phyloP scores from a whole-genome alignment of 2,329 filamentous ascomycete genomes.

The Aspergillus melleus region DNA sequence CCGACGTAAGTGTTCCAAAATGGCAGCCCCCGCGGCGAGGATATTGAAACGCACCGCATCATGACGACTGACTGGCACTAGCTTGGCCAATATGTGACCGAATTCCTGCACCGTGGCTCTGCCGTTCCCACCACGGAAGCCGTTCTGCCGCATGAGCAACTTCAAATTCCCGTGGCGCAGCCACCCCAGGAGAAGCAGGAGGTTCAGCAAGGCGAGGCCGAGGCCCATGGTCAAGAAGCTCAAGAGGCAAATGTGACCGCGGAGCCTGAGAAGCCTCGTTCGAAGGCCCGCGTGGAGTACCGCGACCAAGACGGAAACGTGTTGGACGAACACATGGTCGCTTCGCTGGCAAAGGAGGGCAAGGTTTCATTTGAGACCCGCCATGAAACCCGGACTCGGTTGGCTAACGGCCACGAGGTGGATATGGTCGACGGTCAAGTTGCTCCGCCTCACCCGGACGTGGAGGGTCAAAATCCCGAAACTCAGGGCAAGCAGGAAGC shows the following conservation, averaged over 20 bases:
- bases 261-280: slow-evolving; percentile 37
- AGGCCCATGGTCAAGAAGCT: slow-evolving; percentile 22
- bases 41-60: slow-evolving; percentile 17
- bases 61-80: slow-evolving; percentile 33
- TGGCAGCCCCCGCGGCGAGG: slow-evolving; percentile 33
- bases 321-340: slow-evolving; percentile 79
- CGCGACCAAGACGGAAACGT: slow-evolving; percentile 92
- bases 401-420: slow-evolving; percentile 78
- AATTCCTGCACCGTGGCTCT: slow-evolving; percentile 22
- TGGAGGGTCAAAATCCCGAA: slow-evolving; percentile 59
- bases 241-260: slow-evolving; percentile 36
- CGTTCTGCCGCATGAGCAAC: not conserved
- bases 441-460: slow-evolving; percentile 58
- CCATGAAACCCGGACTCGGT: slow-evolving; percentile 88
- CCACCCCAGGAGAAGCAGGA: slow-evolving; percentile 25
- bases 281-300: slow-evolving; percentile 87
- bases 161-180: slow-evolving; percentile 15
- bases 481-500: slow-evolving; percentile 47
- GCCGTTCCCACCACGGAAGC: slow-evolving; percentile 26
- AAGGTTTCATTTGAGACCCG: slow-evolving; percentile 95
- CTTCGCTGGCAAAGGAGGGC: slow-evolving; percentile 68
- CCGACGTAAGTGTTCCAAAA: slow-evolving; percentile 67
- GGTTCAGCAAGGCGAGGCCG: slow-evolving; percentile 18
- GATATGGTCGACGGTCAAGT: slow-evolving; percentile 38
- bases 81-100: slow-evolving; percentile 42